A percentile compares a stretch with the other conserved stretches of the same genome.
Evolutionary conservation across 148 eudicot genomes (phyloP).

Genomic region (Chenopodium berlandieri): DNA sequence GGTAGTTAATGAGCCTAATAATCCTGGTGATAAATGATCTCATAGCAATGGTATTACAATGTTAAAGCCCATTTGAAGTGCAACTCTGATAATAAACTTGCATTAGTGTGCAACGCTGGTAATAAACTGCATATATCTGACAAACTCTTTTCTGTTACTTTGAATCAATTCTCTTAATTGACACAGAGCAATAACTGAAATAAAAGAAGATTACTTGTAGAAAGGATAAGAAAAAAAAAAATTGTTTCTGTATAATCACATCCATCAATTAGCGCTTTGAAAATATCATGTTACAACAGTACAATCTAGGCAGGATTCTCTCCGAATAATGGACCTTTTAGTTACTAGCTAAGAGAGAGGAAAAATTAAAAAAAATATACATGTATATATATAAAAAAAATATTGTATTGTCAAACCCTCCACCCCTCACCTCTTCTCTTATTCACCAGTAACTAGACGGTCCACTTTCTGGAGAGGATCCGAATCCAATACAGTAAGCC

Average conservation of each 20-base stretch:
- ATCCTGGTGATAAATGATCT: neutral
- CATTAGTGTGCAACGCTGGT: neutral
- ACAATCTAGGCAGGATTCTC: neutral
- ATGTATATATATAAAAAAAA: neutral
- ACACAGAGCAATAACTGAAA: neutral
- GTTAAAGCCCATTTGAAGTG: neutral
- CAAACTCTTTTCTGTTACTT: neutral
- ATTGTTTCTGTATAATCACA: neutral
- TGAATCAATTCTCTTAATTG: neutral
- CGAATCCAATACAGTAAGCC: neutral
- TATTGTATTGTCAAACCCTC: neutral
- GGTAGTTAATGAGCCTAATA: constrained; percentile 4
- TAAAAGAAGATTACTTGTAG: neutral
- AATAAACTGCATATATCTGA: neutral
- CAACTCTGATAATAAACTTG: neutral
- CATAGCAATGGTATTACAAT: neutral
- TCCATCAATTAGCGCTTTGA: constrained; percentile 6
- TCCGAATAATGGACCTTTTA: neutral
- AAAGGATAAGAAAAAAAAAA: neutral
- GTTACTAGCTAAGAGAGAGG: neutral
- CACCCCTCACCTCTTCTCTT: neutral
- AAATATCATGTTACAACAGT: constrained; percentile 14
- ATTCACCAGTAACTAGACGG: neutral
- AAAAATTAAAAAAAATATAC: neutral
- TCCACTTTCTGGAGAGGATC: neutral